Percentiles rank a stretch among this genome's conserved stretches.
phyloP scores from a whole-genome alignment of 768 basidiomycete species.

The Cystobasidium tubakii region DNA sequence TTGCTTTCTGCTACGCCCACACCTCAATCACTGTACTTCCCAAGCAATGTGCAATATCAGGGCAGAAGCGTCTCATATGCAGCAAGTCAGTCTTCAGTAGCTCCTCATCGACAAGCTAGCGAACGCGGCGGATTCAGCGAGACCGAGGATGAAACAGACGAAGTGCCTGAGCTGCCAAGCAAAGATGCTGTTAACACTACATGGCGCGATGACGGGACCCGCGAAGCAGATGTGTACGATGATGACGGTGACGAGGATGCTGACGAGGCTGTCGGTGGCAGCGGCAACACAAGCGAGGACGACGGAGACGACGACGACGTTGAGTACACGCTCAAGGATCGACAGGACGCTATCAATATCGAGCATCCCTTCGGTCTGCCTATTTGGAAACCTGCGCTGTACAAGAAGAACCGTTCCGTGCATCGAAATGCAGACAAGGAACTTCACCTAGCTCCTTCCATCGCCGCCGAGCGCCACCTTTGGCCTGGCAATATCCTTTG shows the following conservation, averaged over 20 bases:
- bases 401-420: constrained; percentile 94
- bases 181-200: neutral
- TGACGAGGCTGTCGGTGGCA: constrained; percentile 17
- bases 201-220: constrained; percentile 9
- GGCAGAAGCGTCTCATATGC: constrained; percentile 22
- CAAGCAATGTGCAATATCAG: neutral
- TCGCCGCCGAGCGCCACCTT: constrained; percentile 85
- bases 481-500: constrained; percentile 92
- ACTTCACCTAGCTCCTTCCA: constrained; percentile 83
- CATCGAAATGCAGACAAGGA: constrained; percentile 93
- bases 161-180: neutral
- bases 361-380: constrained; percentile 98
- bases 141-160: constrained; percentile 29
- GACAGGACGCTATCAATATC: constrained; percentile 92
- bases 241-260: neutral
- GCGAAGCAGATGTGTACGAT: neutral
- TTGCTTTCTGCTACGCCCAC: constrained; percentile 19
- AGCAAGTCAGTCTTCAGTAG: constrained; percentile 28
- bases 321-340: constrained; percentile 69
- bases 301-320: constrained; percentile 38
- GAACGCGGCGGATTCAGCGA: constrained; percentile 42
- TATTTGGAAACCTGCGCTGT: constrained; percentile 98
- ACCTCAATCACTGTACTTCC: constrained; percentile 30
- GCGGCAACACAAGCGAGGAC: constrained; percentile 2
- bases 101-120: constrained; percentile 31